These are phyloP conservation scores for Chytriomyces confervae DNA, from an alignment of 192 early-diverging fungal species.

Conservation along the genomic window DNA sequence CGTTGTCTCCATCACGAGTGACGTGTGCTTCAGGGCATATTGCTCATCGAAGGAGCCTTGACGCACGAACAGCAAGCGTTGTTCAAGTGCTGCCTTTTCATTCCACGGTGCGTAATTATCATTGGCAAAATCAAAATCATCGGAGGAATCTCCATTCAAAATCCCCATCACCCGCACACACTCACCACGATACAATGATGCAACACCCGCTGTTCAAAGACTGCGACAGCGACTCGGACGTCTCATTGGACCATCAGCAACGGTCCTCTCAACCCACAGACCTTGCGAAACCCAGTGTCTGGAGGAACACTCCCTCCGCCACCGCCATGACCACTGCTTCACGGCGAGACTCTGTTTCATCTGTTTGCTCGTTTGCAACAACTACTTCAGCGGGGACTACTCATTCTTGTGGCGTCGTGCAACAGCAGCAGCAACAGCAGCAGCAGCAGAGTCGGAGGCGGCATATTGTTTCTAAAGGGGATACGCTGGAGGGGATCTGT, in stretches of 20 bases:
- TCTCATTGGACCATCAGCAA: no score
- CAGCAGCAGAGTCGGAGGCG: neutral
- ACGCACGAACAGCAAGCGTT: no score
- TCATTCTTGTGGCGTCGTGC: neutral
- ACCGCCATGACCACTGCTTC: neutral
- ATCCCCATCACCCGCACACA: no score
- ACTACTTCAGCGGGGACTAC: neutral
- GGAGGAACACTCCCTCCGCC: neutral
- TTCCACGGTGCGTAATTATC: no score
- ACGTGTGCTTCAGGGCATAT: no score
- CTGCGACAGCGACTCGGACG: neutral
- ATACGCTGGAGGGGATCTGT: conserved; percentile 32
- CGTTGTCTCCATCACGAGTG: no score
- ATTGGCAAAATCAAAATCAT: no score
- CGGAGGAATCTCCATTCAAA: no score
- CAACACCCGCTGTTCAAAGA: conserved; percentile 7
- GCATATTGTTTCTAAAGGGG: conserved; percentile 12
- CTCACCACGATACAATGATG: neutral
- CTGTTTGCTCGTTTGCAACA: neutral
- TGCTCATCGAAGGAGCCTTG: no score
- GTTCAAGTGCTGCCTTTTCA: no score
- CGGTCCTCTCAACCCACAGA: neutral
- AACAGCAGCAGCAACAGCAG: neutral
- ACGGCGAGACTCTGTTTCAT: no score
- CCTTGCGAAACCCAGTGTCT: neutral